A percentile compares a stretch with the other conserved stretches of the same genome.
Conservation (phyloP, 2,329 filamentous ascomycete genomes). For the Plenodomus biglobosus region DNA sequence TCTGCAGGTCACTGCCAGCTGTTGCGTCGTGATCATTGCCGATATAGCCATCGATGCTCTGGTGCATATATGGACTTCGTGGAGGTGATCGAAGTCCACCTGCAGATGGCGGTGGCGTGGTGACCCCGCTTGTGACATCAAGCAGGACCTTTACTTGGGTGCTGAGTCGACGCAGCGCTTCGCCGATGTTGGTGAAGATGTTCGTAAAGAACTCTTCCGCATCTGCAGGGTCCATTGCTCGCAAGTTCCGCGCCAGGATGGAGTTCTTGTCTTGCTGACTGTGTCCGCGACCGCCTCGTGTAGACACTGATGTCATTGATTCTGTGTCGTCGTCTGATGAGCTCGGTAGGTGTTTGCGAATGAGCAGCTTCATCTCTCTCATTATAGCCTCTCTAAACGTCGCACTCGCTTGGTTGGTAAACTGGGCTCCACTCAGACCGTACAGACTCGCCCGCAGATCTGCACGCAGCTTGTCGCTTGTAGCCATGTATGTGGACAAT, state of each 20-base stretch:
- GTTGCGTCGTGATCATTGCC: conserved; percentile 16
- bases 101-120: conserved; percentile 47
- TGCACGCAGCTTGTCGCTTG: conserved; percentile 69
- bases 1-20: conserved; percentile 53
- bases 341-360: conserved; percentile 82
- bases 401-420: conserved; percentile 78
- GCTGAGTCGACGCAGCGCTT: conserved; percentile 79
- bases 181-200: conserved; percentile 84
- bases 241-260: conserved; percentile 82
- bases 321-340: conserved; percentile 93
- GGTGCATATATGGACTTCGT: conserved; percentile 48
- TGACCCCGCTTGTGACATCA: conserved; percentile 81
- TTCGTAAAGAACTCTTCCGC: conserved; percentile 79
- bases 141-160: conserved; percentile 94
- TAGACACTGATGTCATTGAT: conserved; percentile 84
- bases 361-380: conserved; percentile 82
- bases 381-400: conserved; percentile 82
- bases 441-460: conserved; percentile 70
- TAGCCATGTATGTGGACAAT: conserved; percentile 76
- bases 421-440: conserved; percentile 78
- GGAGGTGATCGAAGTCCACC: conserved; percentile 51
- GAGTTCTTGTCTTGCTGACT: conserved; percentile 88
- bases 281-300: conserved; percentile 64
- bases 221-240: conserved; percentile 78
- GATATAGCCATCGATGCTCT: conserved; percentile 48